Percentiles rank a stretch among this genome's conserved stretches.
These are phyloP conservation scores for Roridomyces roridus DNA, from an alignment of 768 basidiomycete species.

Conservation along the genomic window DNA sequence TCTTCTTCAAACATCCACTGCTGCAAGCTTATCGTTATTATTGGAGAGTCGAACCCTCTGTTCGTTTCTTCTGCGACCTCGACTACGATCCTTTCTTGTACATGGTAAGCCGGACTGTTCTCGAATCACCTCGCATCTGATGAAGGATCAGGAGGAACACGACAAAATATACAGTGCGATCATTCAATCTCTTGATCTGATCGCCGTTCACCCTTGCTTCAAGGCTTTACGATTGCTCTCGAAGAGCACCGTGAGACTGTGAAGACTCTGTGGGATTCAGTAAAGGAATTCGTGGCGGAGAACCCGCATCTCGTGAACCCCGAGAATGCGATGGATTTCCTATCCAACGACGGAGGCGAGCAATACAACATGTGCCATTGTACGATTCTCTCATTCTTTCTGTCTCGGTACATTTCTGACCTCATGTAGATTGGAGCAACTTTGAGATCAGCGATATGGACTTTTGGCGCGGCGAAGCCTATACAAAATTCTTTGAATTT, in stretches of 20 bases:
- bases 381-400: constrained; percentile 38
- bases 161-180: constrained; percentile 51
- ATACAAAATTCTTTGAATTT: constrained; percentile 82
- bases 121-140: too few relatives aligned
- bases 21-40: constrained; percentile 83
- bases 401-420: constrained; percentile 3
- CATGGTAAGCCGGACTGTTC: constrained; percentile 46
- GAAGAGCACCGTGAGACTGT: constrained; percentile 84
- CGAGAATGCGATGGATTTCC: constrained; percentile 81
- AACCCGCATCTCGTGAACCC: constrained; percentile 65
- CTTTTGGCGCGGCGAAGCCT: constrained; percentile 85
- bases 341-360: constrained; percentile 78
- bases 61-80: constrained; percentile 79
- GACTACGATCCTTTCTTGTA: constrained; percentile 82
- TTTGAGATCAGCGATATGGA: constrained; percentile 90
- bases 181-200: neutral
- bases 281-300: constrained; percentile 76
- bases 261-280: constrained; percentile 76
- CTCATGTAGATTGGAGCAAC: constrained; percentile 83
- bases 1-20: constrained; percentile 84
- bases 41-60: constrained; percentile 78
- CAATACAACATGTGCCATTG: constrained; percentile 82
- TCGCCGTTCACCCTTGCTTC: neutral
- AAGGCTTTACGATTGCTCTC: constrained; percentile 82
- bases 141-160: constrained; percentile 49